These are phyloP conservation scores for Protomyces lactucae-debilis DNA, from an alignment of 1,139 yeast genomes.

Conservation along the genomic window DNA sequence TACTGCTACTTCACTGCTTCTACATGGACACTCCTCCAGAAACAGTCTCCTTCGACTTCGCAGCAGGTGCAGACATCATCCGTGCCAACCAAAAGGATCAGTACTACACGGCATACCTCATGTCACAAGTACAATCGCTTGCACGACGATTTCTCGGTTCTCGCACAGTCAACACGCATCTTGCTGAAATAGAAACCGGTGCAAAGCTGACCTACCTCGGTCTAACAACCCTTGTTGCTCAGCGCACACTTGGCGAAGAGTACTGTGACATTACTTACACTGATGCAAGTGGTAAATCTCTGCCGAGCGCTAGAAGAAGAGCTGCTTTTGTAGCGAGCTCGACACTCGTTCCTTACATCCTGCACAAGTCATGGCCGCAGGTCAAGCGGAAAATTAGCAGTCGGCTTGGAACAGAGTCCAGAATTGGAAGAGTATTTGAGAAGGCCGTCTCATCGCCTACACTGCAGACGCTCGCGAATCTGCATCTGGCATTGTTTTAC, in stretches of 20 bases:
- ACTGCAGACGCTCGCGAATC: slow-evolving; percentile 21
- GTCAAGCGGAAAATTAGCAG: slow-evolving; percentile 1
- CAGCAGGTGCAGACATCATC: slow-evolving; percentile 24
- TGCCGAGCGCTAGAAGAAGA: slow-evolving; percentile 47
- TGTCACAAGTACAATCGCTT: slow-evolving; percentile 7
- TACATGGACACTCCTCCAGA: background rate
- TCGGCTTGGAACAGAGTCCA: background rate
- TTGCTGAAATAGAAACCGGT: slow-evolving; percentile 50
- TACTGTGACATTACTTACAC: slow-evolving; percentile 81
- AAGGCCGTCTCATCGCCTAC: background rate
- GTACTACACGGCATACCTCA: slow-evolving; percentile 7
- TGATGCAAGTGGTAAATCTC: slow-evolving; percentile 47
- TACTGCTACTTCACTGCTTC: no score
- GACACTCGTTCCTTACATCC: slow-evolving; percentile 30
- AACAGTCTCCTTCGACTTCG: background rate
- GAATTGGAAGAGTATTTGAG: background rate
- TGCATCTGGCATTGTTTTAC: slow-evolving; percentile 78
- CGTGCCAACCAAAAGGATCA: slow-evolving; percentile 22
- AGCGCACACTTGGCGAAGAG: slow-evolving; percentile 88
- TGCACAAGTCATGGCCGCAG: slow-evolving; percentile 26
- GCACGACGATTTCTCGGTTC: slow-evolving; percentile 8
- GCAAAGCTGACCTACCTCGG: slow-evolving; percentile 59
- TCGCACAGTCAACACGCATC: background rate
- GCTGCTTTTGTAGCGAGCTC: slow-evolving; percentile 38
- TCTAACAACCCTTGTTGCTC: slow-evolving; percentile 68